phyloP scores from a whole-genome alignment of 495 filamentous ascomycete genomes.

The Penicillium paradoxum region DNA sequence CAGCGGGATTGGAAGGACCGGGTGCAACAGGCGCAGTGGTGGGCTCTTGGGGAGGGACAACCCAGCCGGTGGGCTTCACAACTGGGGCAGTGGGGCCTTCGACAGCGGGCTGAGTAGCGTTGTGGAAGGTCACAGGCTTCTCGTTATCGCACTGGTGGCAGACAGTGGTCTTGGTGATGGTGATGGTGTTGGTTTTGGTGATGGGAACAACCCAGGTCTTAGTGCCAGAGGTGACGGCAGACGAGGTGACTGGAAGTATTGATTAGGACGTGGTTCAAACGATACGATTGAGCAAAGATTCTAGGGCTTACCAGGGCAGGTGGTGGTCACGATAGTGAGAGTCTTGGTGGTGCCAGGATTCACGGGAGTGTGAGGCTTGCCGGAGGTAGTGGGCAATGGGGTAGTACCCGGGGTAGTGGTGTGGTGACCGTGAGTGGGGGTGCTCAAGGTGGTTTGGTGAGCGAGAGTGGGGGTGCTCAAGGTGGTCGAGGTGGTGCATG shows the following conservation, averaged over 20 bases:
- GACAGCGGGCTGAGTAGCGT: slow-evolving; percentile 19
- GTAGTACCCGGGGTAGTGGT: background rate
- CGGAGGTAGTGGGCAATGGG: background rate
- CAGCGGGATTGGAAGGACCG: background rate
- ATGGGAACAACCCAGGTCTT: slow-evolving; percentile 29
- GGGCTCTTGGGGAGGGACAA: slow-evolving; percentile 2
- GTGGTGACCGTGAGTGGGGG: background rate
- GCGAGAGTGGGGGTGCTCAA: background rate
- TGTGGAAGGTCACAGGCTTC: slow-evolving; percentile 25
- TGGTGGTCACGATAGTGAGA: slow-evolving; percentile 34
- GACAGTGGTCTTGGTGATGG: slow-evolving; percentile 29
- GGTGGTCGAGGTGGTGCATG: slow-evolving; percentile 8
- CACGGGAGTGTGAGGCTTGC: slow-evolving; percentile 12
- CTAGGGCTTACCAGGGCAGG: slow-evolving; percentile 31
- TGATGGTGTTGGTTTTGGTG: slow-evolving; percentile 36
- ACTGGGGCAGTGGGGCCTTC: slow-evolving; percentile 1
- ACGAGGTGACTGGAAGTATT: slow-evolving; percentile 25
- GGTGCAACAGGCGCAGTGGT: slow-evolving; percentile 1
- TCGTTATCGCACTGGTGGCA: slow-evolving; percentile 23
- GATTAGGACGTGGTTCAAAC: slow-evolving; percentile 12
- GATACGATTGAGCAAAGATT: background rate
- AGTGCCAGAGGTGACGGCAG: slow-evolving; percentile 30
- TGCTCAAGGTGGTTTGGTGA: too few relatives aligned
- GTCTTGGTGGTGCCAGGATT: slow-evolving; percentile 29
- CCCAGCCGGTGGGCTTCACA: slow-evolving; percentile 1